These are phyloP conservation scores for Mycena metata DNA, from an alignment of 768 basidiomycete species.

Conservation along the genomic window DNA sequence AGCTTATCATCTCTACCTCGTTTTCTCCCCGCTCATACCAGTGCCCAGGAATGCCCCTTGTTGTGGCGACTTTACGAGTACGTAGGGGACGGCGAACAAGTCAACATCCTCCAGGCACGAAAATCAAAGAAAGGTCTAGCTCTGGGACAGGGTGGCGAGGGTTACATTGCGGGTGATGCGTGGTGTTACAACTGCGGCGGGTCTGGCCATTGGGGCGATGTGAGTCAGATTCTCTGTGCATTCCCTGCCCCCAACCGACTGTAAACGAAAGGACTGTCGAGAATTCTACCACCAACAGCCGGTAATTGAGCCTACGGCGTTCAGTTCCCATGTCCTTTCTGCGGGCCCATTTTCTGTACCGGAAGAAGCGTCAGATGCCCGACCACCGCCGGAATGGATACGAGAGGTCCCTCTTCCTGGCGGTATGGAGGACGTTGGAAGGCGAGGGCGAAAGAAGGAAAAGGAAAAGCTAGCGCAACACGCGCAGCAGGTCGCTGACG, in stretches of 20 bases:
- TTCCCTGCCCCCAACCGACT: background rate
- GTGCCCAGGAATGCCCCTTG: slow-evolving; percentile 81
- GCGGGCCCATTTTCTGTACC: slow-evolving; percentile 77
- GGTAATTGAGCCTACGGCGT: slow-evolving; percentile 73
- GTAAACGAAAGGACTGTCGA: slow-evolving; percentile 68
- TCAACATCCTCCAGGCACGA: slow-evolving; percentile 58
- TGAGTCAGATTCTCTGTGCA: slow-evolving; percentile 51
- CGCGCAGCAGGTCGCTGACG: slow-evolving; percentile 67
- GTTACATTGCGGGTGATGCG: slow-evolving; percentile 77
- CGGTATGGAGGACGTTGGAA: slow-evolving; percentile 73
- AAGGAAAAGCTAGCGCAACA: slow-evolving; percentile 67
- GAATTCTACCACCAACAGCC: slow-evolving; percentile 57
- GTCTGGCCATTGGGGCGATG: slow-evolving; percentile 84
- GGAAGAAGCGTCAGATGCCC: slow-evolving; percentile 45
- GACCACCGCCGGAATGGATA: slow-evolving; percentile 60
- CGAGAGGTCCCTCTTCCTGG: slow-evolving; percentile 54
- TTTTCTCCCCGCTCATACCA: background rate
- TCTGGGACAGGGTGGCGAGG: slow-evolving; percentile 82
- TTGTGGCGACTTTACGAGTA: slow-evolving; percentile 88
- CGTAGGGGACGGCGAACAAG: slow-evolving; percentile 66
- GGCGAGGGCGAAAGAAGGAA: slow-evolving; percentile 72
- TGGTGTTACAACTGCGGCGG: slow-evolving; percentile 90
- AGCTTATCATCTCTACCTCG: slow-evolving; percentile 37
- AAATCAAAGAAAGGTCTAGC: slow-evolving; percentile 61
- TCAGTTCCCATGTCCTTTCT: slow-evolving; percentile 70